Evolutionary conservation across 2,329 filamentous ascomycete species (phyloP).

Genomic region (Fusarium sp.): DNA sequence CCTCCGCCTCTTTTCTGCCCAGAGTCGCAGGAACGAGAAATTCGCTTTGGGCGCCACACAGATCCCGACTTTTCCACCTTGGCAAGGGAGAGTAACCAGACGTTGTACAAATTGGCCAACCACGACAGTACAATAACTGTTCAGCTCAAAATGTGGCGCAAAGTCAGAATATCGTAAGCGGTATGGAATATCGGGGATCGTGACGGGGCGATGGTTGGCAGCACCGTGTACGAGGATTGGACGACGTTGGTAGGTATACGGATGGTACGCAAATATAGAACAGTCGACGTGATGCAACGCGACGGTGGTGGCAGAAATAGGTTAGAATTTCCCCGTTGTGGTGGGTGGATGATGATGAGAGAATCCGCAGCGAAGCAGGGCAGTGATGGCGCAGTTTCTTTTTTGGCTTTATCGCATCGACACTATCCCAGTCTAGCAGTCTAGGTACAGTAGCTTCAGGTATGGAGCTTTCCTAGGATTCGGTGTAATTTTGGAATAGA

Average conservation of each 20-base stretch:
- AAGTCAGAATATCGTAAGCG: slow-evolving; percentile 19
- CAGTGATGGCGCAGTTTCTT: slow-evolving; percentile 22
- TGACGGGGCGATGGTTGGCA: slow-evolving; percentile 5
- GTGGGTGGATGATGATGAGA: slow-evolving; percentile 29
- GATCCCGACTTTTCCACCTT: slow-evolving; percentile 37
- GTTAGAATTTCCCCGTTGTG: slow-evolving; percentile 12
- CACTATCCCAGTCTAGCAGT: slow-evolving; percentile 20
- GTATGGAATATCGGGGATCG: slow-evolving; percentile 28
- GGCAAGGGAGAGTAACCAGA: slow-evolving; percentile 35
- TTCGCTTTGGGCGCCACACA: slow-evolving; percentile 23
- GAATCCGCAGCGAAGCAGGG: slow-evolving; percentile 34
- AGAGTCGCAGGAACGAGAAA: slow-evolving; percentile 22
- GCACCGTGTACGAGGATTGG: slow-evolving; percentile 23
- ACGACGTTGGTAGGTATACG: slow-evolving; percentile 11
- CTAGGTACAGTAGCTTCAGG: slow-evolving; percentile 13
- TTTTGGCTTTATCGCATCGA: slow-evolving; percentile 18
- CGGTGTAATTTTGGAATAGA: slow-evolving; percentile 18
- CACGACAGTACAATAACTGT: slow-evolving; percentile 10
- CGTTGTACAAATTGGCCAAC: slow-evolving; percentile 14
- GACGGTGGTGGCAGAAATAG: slow-evolving; percentile 18
- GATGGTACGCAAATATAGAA: neutral
- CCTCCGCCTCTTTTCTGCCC: slow-evolving; percentile 2
- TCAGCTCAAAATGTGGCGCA: slow-evolving; percentile 34
- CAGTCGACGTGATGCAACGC: slow-evolving; percentile 8
- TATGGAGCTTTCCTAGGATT: slow-evolving; percentile 20